Conservation (phyloP, 139 green algal genomes). For the Chlamydomonas sphaeroides region DNA sequence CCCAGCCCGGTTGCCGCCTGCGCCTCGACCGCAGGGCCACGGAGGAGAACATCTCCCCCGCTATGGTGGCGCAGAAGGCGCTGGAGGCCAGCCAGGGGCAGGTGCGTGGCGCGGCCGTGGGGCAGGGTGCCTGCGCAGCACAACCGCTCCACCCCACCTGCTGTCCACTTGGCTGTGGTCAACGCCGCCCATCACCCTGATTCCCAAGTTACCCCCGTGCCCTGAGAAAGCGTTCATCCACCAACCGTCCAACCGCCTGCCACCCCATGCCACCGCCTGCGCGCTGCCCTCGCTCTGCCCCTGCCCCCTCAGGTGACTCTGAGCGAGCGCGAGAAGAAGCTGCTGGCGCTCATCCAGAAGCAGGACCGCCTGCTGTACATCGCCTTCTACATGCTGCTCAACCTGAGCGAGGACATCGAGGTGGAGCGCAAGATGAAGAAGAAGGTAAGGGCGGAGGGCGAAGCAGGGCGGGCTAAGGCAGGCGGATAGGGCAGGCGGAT, state of each 20-base stretch:
- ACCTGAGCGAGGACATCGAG: slow-evolving; percentile 83
- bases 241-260: too few species aligned
- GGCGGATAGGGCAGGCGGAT: too few species aligned
- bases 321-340: slow-evolving; percentile 61
- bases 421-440: slow-evolving; percentile 92
- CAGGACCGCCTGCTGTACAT: slow-evolving; percentile 84
- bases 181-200: too few species aligned
- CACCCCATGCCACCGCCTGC: not conserved
- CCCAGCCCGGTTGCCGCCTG: too few species aligned
- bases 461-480: too few species aligned
- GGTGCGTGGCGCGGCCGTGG: slow-evolving; percentile 15
- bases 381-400: slow-evolving; percentile 85
- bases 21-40: slow-evolving; percentile 42
- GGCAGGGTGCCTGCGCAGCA: too few species aligned
- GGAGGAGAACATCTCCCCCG: slow-evolving; percentile 65
- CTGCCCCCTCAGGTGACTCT: slow-evolving; percentile 13
- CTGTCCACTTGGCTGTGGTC: too few species aligned
- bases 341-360: slow-evolving; percentile 73
- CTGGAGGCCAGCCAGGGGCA: slow-evolving; percentile 54
- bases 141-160: too few species aligned
- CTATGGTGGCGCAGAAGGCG: slow-evolving; percentile 67
- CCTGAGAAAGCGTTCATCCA: too few species aligned
- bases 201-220: too few species aligned
- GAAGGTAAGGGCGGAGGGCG: too few species aligned
- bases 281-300: not conserved